Conservation (phyloP, 441 rosid genomes). For the Pelargonium fulgidum region DNA sequence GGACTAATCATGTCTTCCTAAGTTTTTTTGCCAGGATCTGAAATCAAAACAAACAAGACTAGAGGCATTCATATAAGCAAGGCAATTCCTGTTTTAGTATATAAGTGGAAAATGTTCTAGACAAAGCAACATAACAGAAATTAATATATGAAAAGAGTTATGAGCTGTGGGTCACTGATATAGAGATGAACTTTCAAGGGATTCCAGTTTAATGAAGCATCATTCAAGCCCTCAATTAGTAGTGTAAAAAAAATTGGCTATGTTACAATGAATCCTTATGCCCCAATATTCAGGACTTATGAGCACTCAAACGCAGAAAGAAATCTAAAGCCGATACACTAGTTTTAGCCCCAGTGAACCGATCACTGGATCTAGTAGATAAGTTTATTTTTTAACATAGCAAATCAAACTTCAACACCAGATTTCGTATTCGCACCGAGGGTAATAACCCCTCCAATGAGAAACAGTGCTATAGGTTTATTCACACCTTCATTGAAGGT, state of each 20-base stretch:
- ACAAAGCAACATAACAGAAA: background rate
- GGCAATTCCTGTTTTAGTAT: background rate
- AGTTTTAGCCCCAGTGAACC: background rate
- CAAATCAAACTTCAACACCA: background rate
- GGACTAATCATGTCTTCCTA: conserved; percentile 4
- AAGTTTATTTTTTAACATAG: background rate
- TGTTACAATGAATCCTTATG: background rate
- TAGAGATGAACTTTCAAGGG: background rate
- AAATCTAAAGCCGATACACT: background rate
- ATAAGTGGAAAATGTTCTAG: background rate
- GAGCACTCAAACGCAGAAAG: background rate
- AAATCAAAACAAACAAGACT: background rate
- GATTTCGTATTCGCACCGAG: background rate
- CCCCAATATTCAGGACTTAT: background rate
- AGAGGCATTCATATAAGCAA: background rate
- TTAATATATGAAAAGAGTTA: background rate
- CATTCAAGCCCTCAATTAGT: background rate
- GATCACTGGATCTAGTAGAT: background rate
- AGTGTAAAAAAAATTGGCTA: background rate
- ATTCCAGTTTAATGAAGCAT: background rate
- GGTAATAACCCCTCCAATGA: background rate
- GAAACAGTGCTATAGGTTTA: background rate
- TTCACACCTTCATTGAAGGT: background rate
- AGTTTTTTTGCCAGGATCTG: background rate
- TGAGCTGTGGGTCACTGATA: background rate